Conservation (phyloP, 106 monocot genomes). For the Acorus gramineus region DNA sequence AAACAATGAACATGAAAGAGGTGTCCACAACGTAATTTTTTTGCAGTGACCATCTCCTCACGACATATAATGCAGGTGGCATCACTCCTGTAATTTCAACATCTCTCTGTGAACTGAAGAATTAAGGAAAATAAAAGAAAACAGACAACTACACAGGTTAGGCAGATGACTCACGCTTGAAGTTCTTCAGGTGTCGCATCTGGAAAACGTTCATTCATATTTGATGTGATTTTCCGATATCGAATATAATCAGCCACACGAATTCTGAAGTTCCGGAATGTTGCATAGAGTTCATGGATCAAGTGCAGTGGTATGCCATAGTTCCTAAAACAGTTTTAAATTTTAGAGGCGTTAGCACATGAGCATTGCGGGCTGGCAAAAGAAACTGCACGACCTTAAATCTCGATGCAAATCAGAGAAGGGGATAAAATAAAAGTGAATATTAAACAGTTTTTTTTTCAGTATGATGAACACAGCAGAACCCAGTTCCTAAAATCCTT, state of each 20-base stretch:
- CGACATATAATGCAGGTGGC: slow-evolving; percentile 98
- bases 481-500: background rate
- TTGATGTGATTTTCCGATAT: slow-evolving; percentile 84
- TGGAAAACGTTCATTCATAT: slow-evolving; percentile 93
- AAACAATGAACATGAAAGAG: slow-evolving; percentile 96
- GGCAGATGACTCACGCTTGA: slow-evolving; percentile 39
- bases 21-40: slow-evolving; percentile 89
- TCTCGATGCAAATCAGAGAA: too few relatives aligned
- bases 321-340: slow-evolving; percentile 29
- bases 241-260: slow-evolving; percentile 82
- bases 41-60: slow-evolving; percentile 94
- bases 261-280: slow-evolving; percentile 78
- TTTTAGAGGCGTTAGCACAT: too few relatives aligned
- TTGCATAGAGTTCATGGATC: slow-evolving; percentile 95
- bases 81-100: slow-evolving; percentile 51
- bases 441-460: too few relatives aligned
- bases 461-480: too few relatives aligned
- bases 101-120: background rate
- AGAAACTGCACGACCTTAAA: too few relatives aligned
- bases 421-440: too few relatives aligned
- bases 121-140: background rate
- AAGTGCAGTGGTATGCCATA: slow-evolving; percentile 88
- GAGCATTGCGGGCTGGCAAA: too few relatives aligned
- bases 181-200: slow-evolving; percentile 89
- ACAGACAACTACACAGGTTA: background rate